phyloP scores from a whole-genome alignment of 1,139 yeast species.

The Citeromyces hawaiiensis region DNA sequence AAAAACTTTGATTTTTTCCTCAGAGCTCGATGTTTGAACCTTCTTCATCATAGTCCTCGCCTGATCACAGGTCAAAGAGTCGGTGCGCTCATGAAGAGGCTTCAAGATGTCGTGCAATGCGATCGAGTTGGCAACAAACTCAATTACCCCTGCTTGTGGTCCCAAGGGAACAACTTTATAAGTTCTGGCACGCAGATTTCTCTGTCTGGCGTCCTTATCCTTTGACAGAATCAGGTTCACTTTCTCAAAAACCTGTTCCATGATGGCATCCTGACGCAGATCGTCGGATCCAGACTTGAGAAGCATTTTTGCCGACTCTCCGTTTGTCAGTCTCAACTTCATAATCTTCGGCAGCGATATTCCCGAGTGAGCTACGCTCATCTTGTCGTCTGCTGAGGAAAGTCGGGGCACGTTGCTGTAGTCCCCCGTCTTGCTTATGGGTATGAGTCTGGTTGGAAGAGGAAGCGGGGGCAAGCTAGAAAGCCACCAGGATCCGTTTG shows the following conservation, averaged over 20 bases:
- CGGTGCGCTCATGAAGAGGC: constrained; percentile 37
- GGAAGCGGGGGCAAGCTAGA: constrained; percentile 36
- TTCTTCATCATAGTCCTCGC: constrained; percentile 60
- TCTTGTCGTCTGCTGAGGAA: constrained; percentile 22
- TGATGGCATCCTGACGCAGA: constrained; percentile 86
- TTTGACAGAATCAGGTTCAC: constrained; percentile 57
- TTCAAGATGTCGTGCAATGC: constrained; percentile 58
- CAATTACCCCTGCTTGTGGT: constrained; percentile 77
- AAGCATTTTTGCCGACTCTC: constrained; percentile 40
- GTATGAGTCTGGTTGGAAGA: constrained; percentile 47
- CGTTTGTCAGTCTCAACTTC: constrained; percentile 39
- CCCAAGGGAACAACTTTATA: constrained; percentile 88
- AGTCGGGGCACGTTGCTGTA: constrained; percentile 38
- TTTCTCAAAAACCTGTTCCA: constrained; percentile 92
- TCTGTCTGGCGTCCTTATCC: constrained; percentile 41
- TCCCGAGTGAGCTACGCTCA: constrained; percentile 65
- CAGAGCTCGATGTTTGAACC: constrained; percentile 30
- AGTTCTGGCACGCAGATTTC: constrained; percentile 57
- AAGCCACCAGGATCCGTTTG: constrained; percentile 46
- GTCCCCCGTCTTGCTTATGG: constrained; percentile 26
- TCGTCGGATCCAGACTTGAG: constrained; percentile 87
- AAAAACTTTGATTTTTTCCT: constrained; percentile 37
- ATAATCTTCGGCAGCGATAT: constrained; percentile 78
- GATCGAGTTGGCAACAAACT: constrained; percentile 70
- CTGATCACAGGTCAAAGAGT: constrained; percentile 31